Percentiles rank a stretch among this genome's conserved stretches.
These are phyloP conservation scores for Trametopsis cervina DNA, from an alignment of 768 basidiomycete species.

Conservation along the genomic window DNA sequence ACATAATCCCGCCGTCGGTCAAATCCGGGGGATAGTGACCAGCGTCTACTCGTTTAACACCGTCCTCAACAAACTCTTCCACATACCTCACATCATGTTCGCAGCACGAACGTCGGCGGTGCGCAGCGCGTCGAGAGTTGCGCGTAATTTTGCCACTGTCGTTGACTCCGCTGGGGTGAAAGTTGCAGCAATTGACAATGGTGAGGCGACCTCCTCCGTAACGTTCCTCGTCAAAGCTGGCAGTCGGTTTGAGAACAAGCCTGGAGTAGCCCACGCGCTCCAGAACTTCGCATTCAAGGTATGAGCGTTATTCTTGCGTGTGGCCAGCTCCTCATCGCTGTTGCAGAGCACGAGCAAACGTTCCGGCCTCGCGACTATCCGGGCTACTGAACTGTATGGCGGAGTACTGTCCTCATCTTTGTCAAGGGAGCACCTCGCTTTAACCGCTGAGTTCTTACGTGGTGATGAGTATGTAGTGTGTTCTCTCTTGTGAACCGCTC, in stretches of 20 bases:
- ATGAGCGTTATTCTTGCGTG: constrained; percentile 17
- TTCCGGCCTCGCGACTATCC: constrained; percentile 83
- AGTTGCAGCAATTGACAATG: constrained; percentile 78
- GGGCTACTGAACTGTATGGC: constrained; percentile 91
- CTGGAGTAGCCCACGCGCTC: constrained; percentile 88
- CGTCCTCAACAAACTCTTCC: constrained; percentile 7
- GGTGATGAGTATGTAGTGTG: constrained; percentile 83
- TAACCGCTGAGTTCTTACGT: constrained; percentile 92
- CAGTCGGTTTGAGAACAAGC: constrained; percentile 78
- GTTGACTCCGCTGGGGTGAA: constrained; percentile 77
- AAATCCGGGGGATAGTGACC: constrained; percentile 3
- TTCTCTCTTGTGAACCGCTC: not conserved
- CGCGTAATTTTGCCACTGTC: constrained; percentile 76
- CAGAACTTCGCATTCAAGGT: constrained; percentile 99
- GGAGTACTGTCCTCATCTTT: constrained; percentile 83
- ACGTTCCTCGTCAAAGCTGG: constrained; percentile 93
- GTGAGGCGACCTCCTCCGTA: constrained; percentile 78
- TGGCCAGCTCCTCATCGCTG: not conserved
- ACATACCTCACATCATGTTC: constrained; percentile 42
- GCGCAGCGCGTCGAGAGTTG: constrained; percentile 48
- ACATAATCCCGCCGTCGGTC: not conserved
- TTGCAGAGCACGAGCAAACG: constrained; percentile 78
- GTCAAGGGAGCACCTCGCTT: constrained; percentile 82
- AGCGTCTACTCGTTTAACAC: not conserved
- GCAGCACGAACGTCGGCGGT: constrained; percentile 53